A percentile compares a stretch with the other conserved stretches of the same genome.
phyloP scores from a whole-genome alignment of 805 yeast genomes.

The Metschnikowia anglica region DNA sequence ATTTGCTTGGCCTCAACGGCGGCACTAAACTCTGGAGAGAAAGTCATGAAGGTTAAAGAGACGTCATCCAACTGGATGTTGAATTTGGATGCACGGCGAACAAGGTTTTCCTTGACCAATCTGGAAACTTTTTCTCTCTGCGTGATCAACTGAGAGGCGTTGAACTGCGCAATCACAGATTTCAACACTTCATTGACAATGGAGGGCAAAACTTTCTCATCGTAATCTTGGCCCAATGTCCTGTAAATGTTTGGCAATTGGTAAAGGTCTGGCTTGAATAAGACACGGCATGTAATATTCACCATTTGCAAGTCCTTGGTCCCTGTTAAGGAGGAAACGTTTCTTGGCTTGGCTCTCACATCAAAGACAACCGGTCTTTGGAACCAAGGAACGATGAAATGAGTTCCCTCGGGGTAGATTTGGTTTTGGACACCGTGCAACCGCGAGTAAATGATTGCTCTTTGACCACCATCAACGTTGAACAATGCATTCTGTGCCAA shows the following conservation, averaged over 20 bases:
- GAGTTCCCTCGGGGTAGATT: slow-evolving; percentile 93
- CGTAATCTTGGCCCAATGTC: slow-evolving; percentile 92
- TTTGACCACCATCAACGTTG: slow-evolving; percentile 96
- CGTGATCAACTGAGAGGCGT: slow-evolving; percentile 97
- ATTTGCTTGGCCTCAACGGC: slow-evolving; percentile 99
- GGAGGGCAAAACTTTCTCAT: slow-evolving; percentile 96
- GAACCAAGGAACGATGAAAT: slow-evolving; percentile 90
- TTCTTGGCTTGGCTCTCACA: slow-evolving; percentile 93
- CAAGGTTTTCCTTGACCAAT: slow-evolving; percentile 84
- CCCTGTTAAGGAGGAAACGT: slow-evolving; percentile 91
- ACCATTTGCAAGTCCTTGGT: slow-evolving; percentile 99
- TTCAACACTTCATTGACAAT: slow-evolving; percentile 96
- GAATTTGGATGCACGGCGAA: slow-evolving; percentile 89
- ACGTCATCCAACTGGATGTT: slow-evolving; percentile 90
- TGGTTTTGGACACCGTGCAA: slow-evolving; percentile 77
- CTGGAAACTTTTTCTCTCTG: slow-evolving; percentile 96
- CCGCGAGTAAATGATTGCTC: slow-evolving; percentile 93
- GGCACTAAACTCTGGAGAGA: slow-evolving; percentile 94
- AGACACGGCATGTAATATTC: slow-evolving; percentile 96
- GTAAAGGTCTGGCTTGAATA: slow-evolving; percentile 79
- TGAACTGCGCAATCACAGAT: slow-evolving; percentile 96
- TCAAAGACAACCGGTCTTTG: slow-evolving; percentile 89
- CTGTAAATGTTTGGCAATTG: slow-evolving; percentile 84
- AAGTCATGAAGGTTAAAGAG: slow-evolving; percentile 93
- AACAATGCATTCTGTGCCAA: slow-evolving; percentile 39